Percentiles rank a stretch among this genome's conserved stretches.
Evolutionary conservation across 2,329 filamentous ascomycete genomes (phyloP).

Genomic region (Nemania sp.): DNA sequence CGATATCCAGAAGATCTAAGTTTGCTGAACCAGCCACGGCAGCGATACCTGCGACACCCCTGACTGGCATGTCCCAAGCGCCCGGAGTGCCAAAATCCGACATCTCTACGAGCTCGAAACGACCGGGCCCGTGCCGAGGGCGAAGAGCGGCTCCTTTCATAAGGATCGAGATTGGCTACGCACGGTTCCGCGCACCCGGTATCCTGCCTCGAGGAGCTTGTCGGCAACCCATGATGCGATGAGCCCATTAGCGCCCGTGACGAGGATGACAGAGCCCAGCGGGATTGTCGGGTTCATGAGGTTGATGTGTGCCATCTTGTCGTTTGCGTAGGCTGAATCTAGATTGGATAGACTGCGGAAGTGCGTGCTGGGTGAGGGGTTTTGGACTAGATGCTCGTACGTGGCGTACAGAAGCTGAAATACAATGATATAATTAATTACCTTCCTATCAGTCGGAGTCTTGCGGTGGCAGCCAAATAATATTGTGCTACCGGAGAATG

Average conservation of each 20-base stretch:
- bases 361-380: not conserved
- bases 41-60: constrained; percentile 36
- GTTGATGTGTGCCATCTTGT: constrained; percentile 15
- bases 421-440: no score
- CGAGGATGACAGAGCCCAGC: constrained; percentile 19
- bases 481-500: no score
- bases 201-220: constrained; percentile 39
- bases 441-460: no score
- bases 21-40: constrained; percentile 35
- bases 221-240: constrained; percentile 26
- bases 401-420: no score
- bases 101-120: constrained; percentile 39
- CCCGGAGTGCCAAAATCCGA: constrained; percentile 35
- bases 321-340: not conserved
- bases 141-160: constrained; percentile 39
- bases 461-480: no score
- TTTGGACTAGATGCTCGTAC: no score
- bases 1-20: constrained; percentile 32
- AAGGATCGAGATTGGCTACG: constrained; percentile 42
- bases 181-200: constrained; percentile 50
- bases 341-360: not conserved
- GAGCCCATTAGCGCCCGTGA: constrained; percentile 32
- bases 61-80: constrained; percentile 35
- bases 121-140: constrained; percentile 33
- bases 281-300: constrained; percentile 21